Percentiles rank a stretch among this genome's conserved stretches.
These are phyloP conservation scores for Hura crepitans DNA, from an alignment of 441 rosid genomes.

Conservation along the genomic window DNA sequence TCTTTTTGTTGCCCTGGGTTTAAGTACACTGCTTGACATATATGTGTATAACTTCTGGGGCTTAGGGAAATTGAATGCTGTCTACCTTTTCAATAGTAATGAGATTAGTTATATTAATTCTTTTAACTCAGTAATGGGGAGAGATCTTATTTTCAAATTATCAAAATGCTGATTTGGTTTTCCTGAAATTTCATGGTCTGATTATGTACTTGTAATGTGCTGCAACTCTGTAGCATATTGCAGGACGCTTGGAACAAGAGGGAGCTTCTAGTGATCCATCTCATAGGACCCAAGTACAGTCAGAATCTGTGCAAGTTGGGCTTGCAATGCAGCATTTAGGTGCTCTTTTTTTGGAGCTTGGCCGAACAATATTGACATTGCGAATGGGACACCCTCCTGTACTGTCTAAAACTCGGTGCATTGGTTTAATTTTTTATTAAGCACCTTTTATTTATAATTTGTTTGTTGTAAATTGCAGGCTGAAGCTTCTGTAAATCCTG, in stretches of 20 bases:
- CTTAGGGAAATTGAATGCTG: neutral
- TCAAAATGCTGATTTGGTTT: neutral
- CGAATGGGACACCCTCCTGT: conserved; percentile 87
- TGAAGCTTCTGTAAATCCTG: conserved; percentile 71
- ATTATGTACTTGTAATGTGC: conserved; percentile 44
- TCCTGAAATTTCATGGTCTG: conserved; percentile 33
- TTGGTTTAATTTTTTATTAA: conserved; percentile 10
- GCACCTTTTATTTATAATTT: conserved; percentile 1
- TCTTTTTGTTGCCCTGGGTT: neutral
- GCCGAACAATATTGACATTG: conserved; percentile 76
- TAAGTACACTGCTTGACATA: neutral
- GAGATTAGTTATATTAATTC: neutral
- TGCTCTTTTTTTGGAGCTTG: conserved; percentile 90
- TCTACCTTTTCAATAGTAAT: neutral
- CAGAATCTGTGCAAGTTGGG: conserved; percentile 70
- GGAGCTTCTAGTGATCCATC: conserved; percentile 63
- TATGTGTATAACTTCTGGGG: neutral
- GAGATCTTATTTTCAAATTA: neutral
- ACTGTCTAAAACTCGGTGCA: conserved; percentile 18
- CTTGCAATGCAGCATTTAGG: conserved; percentile 87
- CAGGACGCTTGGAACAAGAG: conserved; percentile 76
- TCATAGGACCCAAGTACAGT: conserved; percentile 66
- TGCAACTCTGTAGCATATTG: conserved; percentile 76
- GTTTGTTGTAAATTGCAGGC: conserved; percentile 43
- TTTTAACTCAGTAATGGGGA: neutral